Base-by-base conservation (phyloP, 2,329 filamentous ascomycete species). In the Didymella keratinophila region DNA sequence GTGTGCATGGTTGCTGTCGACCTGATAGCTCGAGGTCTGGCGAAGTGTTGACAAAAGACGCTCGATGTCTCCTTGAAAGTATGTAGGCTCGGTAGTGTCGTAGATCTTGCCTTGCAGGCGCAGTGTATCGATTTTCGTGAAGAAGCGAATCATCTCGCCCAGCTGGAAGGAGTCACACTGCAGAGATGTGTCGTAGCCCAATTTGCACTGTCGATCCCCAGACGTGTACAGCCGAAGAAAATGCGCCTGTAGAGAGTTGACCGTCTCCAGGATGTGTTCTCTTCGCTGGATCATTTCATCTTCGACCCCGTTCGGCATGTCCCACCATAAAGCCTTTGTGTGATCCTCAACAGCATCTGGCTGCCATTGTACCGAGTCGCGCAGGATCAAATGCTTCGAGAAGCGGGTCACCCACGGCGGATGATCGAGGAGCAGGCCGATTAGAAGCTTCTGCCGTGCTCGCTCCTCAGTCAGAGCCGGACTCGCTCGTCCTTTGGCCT, bases 161-260 rank as follows among this genome's bases (percentile, higher is more conserved):
- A 93, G 83, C 75, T 93, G 90, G 69, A 89, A 93, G 2, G 87
- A 88, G 77, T 93, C 90, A 73, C 90, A 93, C 41, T 89, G 86
- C 2, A 84, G 77, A 61, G 87, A 90, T 2, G 86, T 87, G 69
- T 91, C 89, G 74, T 93, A 93, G 51, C 90, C 89, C 0, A 92
- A 82, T 67, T 86, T 87, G 75, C 90, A 93, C 71, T 92, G 90
- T 25, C 81, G 75, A 27, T 81, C 82, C n/a, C 87, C 85, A 10
- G 89, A 89, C 1, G 86, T 85, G 73, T 92, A 93, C 0, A 90
- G 78, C 7, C 74, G 71, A 2, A 93, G 78, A 56, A 92, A 92
- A 71, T 92, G 86, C 0, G 81, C 80, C 59, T 88, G 88, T 1
- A 92, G 79, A 0, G 89, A 91, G 52, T 89, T 86, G 44, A 93